Percentiles rank a stretch among this genome's conserved stretches.
phyloP scores from a whole-genome alignment of 2,329 filamentous ascomycete species.

The Microcera coccophila region DNA sequence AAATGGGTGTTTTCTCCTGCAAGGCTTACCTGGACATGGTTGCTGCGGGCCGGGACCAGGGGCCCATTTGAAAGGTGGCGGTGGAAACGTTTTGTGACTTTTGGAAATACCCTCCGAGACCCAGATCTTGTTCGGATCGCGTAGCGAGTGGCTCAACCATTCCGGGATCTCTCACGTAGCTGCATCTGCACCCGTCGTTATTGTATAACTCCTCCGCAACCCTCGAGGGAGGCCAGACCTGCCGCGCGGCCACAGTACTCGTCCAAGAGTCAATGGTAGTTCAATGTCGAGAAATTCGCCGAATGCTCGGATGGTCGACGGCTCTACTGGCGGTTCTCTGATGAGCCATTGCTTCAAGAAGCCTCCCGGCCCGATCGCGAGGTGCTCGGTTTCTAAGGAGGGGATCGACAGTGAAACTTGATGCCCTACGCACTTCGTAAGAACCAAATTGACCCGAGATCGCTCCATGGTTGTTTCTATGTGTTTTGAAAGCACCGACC shows the following conservation, averaged over 20 bases:
- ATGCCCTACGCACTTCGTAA: too few relatives aligned
- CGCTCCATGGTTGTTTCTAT: neutral
- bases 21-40: too few relatives aligned
- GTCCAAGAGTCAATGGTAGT: constrained; percentile 1
- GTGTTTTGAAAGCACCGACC: neutral
- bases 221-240: constrained; percentile 5
- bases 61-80: too few relatives aligned
- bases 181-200: constrained; percentile 7
- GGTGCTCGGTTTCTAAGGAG: neutral
- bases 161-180: constrained; percentile 9
- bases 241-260: constrained; percentile 7
- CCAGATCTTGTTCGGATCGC: neutral
- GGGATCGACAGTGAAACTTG: too few relatives aligned
- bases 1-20: too few relatives aligned
- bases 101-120: too few relatives aligned
- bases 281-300: constrained; percentile 5
- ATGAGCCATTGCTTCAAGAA: neutral
- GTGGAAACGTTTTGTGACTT: too few relatives aligned
- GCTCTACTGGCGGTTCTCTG: neutral
- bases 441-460: too few relatives aligned
- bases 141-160: neutral
- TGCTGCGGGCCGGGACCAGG: too few relatives aligned
- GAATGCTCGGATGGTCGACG: constrained; percentile 1
- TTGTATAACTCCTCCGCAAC: constrained; percentile 2
- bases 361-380: neutral